Percentiles rank a stretch among this genome's conserved stretches.
Conservation (phyloP, 306 rosid genomes). For the Erythrophleum fordii region DNA sequence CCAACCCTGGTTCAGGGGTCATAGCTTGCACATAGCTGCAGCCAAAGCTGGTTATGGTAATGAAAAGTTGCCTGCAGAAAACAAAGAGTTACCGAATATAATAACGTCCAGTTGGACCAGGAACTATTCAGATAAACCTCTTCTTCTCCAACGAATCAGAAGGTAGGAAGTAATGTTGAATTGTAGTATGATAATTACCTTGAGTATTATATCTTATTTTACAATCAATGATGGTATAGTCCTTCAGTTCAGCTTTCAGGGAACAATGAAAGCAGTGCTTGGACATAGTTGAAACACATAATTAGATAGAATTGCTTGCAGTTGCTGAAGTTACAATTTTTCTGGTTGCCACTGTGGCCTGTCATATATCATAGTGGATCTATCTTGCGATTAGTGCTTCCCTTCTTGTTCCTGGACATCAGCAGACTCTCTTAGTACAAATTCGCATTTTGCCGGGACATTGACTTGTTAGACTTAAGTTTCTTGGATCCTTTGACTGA, state of each 20-base stretch:
- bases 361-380: not conserved
- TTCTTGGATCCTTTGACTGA: conserved; percentile 33
- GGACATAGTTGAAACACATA: not conserved
- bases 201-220: not conserved
- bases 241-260: not conserved
- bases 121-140: conserved; percentile 1
- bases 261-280: conserved; percentile 14
- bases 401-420: conserved; percentile 17
- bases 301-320: not conserved
- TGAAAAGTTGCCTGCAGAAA: conserved; percentile 40
- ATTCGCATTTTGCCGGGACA: conserved; percentile 36
- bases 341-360: conserved; percentile 5
- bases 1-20: conserved; percentile 46
- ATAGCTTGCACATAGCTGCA: conserved; percentile 27
- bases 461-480: conserved; percentile 29
- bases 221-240: not conserved
- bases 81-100: conserved; percentile 7
- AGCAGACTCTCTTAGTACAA: conserved; percentile 13
- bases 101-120: not conserved
- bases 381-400: not conserved
- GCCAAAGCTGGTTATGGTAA: conserved; percentile 20
- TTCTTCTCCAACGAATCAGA: not conserved
- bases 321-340: conserved; percentile 2
- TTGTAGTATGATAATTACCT: not conserved
- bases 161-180: not conserved